These are phyloP conservation scores for Sporothrix pallida DNA, from an alignment of 2,329 filamentous ascomycete genomes.

Conservation along the genomic window DNA sequence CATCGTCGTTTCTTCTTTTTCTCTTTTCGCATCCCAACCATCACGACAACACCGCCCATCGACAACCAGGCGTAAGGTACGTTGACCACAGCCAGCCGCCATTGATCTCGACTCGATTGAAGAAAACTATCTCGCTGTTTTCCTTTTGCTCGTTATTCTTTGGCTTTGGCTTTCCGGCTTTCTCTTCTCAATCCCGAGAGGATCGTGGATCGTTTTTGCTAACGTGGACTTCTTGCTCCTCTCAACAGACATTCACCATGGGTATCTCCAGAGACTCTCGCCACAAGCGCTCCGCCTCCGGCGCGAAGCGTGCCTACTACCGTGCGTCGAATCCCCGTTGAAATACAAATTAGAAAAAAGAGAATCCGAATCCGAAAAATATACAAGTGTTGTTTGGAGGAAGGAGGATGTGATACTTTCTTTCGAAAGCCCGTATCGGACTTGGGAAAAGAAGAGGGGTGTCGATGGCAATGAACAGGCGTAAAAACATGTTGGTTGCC, in stretches of 20 bases:
- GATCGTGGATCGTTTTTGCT: background rate
- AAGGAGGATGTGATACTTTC: conserved; percentile 30
- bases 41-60: conserved; percentile 37
- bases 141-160: background rate
- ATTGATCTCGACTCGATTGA: background rate
- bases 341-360: conserved; percentile 14
- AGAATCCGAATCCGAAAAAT: background rate
- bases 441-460: conserved; percentile 38
- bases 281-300: conserved; percentile 99
- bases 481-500: background rate
- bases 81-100: conserved; percentile 15
- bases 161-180: background rate
- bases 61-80: conserved; percentile 37
- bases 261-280: conserved; percentile 99
- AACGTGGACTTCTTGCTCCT: conserved; percentile 19
- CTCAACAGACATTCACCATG: conserved; percentile 79
- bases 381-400: conserved; percentile 26
- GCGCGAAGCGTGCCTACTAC: conserved; percentile 96
- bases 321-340: conserved; percentile 62
- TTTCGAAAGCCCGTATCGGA: conserved; percentile 71
- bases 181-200: background rate
- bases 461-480: background rate
- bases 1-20: conserved; percentile 28
- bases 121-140: background rate
- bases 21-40: conserved; percentile 32